Evolutionary conservation across 331 rosid genomes (phyloP).

Genomic region (Rhamnella rubrinervis): DNA sequence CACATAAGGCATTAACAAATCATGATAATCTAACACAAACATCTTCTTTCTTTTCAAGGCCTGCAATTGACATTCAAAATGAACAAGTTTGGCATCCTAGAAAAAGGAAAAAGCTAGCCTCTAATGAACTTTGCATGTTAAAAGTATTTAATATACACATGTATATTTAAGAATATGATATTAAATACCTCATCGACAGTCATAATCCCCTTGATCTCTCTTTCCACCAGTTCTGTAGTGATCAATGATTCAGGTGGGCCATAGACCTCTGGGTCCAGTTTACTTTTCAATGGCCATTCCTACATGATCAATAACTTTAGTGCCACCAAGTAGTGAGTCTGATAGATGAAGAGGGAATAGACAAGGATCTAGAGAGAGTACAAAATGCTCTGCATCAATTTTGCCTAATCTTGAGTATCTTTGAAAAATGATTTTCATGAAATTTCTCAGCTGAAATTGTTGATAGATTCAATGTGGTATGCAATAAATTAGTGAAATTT

Average conservation of each 20-base stretch:
- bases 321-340: neutral
- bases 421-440: no score
- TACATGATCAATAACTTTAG: constrained; percentile 1
- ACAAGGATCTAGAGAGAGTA: no score
- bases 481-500: neutral
- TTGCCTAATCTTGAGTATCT: no score
- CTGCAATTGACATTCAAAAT: constrained; percentile 19
- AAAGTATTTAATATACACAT: no score
- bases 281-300: constrained; percentile 64
- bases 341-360: no score
- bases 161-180: no score
- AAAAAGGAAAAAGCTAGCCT: no score
- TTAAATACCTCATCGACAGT: constrained; percentile 39
- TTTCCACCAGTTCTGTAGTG: constrained; percentile 42
- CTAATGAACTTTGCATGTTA: no score
- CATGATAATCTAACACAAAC: constrained; percentile 61
- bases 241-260: constrained; percentile 55
- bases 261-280: constrained; percentile 43
- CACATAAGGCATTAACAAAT: constrained; percentile 52
- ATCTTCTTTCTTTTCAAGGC: constrained; percentile 47
- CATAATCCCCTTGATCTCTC: constrained; percentile 37
- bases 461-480: no score
- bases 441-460: no score
- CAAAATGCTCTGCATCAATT: no score
- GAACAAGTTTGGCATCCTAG: no score